A percentile compares a stretch with the other conserved stretches of the same genome.
Evolutionary conservation across 352 stramenopile genomes (phyloP).

Genomic region (Phytophthora multivora): DNA sequence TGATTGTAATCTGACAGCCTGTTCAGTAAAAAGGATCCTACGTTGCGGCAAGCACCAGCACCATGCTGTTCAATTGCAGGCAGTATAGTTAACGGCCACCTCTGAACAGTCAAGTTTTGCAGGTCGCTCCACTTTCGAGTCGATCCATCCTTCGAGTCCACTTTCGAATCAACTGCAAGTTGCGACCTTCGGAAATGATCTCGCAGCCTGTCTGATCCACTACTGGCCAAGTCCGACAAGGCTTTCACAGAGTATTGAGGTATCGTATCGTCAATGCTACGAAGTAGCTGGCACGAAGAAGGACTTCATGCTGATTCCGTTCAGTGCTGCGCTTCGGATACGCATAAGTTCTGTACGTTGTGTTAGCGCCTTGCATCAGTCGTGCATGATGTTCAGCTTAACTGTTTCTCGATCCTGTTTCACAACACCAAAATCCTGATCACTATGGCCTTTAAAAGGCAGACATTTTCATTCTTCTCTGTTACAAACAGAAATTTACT

Average conservation of each 20-base stretch:
- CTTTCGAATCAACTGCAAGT: no score
- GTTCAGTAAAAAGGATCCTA: not conserved
- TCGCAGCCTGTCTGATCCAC: not conserved
- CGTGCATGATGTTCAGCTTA: not conserved
- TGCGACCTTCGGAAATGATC: not conserved
- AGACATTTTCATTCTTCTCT: slow-evolving; percentile 18
- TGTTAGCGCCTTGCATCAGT: slow-evolving; percentile 4
- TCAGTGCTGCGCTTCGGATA: not conserved
- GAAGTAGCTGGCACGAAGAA: no score
- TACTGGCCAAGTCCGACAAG: not conserved
- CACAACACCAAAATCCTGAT: not conserved
- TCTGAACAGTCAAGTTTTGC: not conserved
- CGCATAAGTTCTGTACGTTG: not conserved
- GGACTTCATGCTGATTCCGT: not conserved
- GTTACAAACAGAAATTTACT: slow-evolving; percentile 14
- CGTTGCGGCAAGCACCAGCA: not conserved
- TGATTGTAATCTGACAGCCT: no score
- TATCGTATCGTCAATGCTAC: slow-evolving; percentile 13
- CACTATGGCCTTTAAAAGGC: no score
- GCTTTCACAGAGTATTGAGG: not conserved
- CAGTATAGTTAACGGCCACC: not conserved
- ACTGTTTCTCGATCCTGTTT: no score
- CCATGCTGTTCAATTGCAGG: not conserved
- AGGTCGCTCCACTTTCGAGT: no score
- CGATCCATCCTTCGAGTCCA: no score